These are phyloP conservation scores for Rhizopogon vinicolor DNA, from an alignment of 768 basidiomycete species.

Conservation along the genomic window DNA sequence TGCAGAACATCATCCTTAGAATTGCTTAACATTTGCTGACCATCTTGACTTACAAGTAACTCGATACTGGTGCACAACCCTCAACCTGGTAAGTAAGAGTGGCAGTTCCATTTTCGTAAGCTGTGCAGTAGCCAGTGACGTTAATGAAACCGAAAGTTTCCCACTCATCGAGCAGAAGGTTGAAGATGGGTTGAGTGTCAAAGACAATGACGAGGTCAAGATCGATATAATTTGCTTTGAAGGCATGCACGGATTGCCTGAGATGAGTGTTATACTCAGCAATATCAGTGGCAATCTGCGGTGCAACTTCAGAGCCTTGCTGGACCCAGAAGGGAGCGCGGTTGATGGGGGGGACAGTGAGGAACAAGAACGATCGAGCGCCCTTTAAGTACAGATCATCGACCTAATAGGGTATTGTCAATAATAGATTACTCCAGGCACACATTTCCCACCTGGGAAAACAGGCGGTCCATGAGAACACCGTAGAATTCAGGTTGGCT, in stretches of 20 bases:
- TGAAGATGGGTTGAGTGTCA: conserved; percentile 56
- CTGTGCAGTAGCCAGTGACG: conserved; percentile 51
- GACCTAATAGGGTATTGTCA: conserved; percentile 6
- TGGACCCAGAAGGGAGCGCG: conserved; percentile 49
- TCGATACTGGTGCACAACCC: conserved; percentile 59
- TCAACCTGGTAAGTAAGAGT: conserved; percentile 46
- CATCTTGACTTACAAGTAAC: conserved; percentile 49
- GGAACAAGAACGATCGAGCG: conserved; percentile 57
- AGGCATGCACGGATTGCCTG: conserved; percentile 28
- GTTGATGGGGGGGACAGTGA: conserved; percentile 56
- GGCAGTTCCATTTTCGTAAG: conserved; percentile 56
- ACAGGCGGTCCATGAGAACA: conserved; percentile 18
- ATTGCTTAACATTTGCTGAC: neutral
- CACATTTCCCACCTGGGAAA: conserved; percentile 18
- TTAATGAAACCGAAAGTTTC: conserved; percentile 54
- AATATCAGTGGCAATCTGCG: conserved; percentile 30
- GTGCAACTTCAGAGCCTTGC: conserved; percentile 27
- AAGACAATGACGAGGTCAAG: conserved; percentile 45
- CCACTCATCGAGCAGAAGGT: conserved; percentile 50
- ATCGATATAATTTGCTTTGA: conserved; percentile 37
- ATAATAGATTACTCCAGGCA: neutral
- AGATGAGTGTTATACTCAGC: conserved; percentile 50
- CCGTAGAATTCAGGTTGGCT: conserved; percentile 19
- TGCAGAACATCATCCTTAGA: conserved; percentile 13
- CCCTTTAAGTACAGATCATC: conserved; percentile 30